phyloP scores from a whole-genome alignment of 345 rosid genomes.

The Brassica incana region DNA sequence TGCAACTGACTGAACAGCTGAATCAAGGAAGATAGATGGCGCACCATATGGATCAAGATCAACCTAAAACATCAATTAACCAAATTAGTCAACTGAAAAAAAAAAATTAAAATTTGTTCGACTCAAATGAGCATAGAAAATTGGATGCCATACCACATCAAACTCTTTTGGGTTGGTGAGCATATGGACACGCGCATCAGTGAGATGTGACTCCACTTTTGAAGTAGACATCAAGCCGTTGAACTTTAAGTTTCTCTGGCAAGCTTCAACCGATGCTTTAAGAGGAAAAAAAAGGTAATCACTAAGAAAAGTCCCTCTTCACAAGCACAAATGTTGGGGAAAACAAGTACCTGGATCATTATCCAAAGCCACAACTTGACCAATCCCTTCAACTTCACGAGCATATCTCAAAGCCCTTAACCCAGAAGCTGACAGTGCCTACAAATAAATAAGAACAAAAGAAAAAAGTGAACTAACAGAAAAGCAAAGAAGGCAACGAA shows the following conservation, averaged over 20 bases:
- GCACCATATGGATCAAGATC: constrained; percentile 99
- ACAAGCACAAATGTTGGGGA: constrained; percentile 7
- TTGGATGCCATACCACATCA: constrained; percentile 66
- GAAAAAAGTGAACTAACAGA: background rate
- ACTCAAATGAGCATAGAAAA: background rate
- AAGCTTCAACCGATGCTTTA: constrained; percentile 86
- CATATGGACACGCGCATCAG: constrained; percentile 97
- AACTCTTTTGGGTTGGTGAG: constrained; percentile 92
- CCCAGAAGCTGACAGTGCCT: constrained; percentile 99
- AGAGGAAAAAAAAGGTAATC: background rate
- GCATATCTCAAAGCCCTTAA: constrained; percentile 94
- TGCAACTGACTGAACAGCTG: constrained; percentile 90
- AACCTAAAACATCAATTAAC: constrained; percentile 58
- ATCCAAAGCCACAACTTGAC: constrained; percentile 93
- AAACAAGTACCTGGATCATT: constrained; percentile 75
- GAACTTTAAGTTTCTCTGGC: constrained; percentile 87
- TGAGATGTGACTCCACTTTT: constrained; percentile 89
- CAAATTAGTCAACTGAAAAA: background rate
- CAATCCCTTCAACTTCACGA: constrained; percentile 86
- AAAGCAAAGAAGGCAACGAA: constrained; percentile 12
- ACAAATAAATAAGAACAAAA: constrained; percentile 18
- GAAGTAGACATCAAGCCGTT: constrained; percentile 83
- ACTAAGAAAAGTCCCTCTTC: background rate
- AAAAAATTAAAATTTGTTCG: too few relatives aligned
- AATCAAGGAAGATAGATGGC: constrained; percentile 92